Conservation (phyloP, 345 rosid genomes). For the Microthlaspi erraticum region DNA sequence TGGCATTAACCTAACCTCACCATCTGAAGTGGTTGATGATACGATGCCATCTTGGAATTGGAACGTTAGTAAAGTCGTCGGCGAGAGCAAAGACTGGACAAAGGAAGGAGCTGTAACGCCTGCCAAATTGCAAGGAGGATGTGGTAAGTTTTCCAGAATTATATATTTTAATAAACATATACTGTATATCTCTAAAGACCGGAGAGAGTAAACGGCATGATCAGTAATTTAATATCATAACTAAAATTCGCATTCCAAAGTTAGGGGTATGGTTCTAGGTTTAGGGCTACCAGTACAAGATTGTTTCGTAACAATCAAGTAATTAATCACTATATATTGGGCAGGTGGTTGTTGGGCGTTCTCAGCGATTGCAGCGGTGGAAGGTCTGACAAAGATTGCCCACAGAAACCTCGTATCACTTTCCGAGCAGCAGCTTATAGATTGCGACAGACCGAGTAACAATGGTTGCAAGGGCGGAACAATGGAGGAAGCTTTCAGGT, state of each 20-base stretch:
- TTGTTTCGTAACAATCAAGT: not conserved
- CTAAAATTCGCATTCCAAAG: not conserved
- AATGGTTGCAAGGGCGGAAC: conserved; percentile 55
- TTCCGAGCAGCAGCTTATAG: conserved; percentile 67
- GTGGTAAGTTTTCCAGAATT: conserved; percentile 42
- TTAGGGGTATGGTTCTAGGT: not conserved
- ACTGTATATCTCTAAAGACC: not conserved
- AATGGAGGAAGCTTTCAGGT: conserved; percentile 51
- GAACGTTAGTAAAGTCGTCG: conserved; percentile 33
- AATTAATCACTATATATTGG: not conserved
- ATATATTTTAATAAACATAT: not conserved
- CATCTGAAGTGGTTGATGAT: conserved; percentile 4
- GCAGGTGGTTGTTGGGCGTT: conserved; percentile 74
- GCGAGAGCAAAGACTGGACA: conserved; percentile 47
- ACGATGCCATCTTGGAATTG: conserved; percentile 27
- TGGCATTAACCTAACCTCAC: conserved; percentile 21
- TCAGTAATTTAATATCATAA: not conserved
- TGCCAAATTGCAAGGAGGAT: conserved; percentile 46
- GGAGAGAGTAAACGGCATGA: not conserved
- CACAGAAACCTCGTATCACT: conserved; percentile 55
- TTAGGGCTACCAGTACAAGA: not conserved
- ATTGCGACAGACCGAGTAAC: conserved; percentile 45
- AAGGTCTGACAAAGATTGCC: conserved; percentile 54
- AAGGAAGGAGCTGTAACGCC: conserved; percentile 49
- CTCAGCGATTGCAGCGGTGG: conserved; percentile 63